phyloP scores from a whole-genome alignment of 441 rosid species.

The Codiaeum variegatum region DNA sequence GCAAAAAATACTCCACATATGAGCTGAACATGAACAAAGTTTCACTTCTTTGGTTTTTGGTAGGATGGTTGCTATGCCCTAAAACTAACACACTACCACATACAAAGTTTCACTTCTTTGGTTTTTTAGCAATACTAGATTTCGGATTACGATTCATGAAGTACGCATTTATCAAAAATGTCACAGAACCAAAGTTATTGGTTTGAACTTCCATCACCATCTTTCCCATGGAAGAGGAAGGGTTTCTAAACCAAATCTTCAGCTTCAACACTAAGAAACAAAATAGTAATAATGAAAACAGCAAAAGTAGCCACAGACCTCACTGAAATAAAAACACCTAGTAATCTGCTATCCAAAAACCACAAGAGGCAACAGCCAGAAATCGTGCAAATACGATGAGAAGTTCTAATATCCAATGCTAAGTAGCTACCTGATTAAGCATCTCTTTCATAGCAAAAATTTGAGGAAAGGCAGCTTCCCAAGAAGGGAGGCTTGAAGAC shows the following conservation, averaged over 20 bases:
- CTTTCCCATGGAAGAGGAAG: not conserved
- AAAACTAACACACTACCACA: not conserved
- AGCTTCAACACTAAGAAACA: not conserved
- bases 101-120: too few relatives aligned
- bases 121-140: not conserved
- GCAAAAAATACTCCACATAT: not conserved
- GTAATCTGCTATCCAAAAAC: not conserved
- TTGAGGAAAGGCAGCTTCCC: conserved; percentile 43
- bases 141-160: not conserved
- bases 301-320: not conserved
- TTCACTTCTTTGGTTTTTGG: not conserved
- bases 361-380: not conserved
- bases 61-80: too few relatives aligned
- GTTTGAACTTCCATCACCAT: not conserved
- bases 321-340: not conserved
- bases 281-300: not conserved
- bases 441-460: conserved; percentile 51
- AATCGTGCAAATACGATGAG: not conserved
- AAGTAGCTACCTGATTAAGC: conserved; percentile 64
- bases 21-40: not conserved
- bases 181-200: not conserved
- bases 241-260: not conserved
- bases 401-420: not conserved
- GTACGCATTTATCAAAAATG: not conserved
- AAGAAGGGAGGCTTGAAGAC: conserved; percentile 33